A percentile compares a stretch with the other conserved stretches of the same genome.
These are phyloP conservation scores for Oryza coarctata DNA, from an alignment of 176 grass and related monocot genomes.

Conservation along the genomic window DNA sequence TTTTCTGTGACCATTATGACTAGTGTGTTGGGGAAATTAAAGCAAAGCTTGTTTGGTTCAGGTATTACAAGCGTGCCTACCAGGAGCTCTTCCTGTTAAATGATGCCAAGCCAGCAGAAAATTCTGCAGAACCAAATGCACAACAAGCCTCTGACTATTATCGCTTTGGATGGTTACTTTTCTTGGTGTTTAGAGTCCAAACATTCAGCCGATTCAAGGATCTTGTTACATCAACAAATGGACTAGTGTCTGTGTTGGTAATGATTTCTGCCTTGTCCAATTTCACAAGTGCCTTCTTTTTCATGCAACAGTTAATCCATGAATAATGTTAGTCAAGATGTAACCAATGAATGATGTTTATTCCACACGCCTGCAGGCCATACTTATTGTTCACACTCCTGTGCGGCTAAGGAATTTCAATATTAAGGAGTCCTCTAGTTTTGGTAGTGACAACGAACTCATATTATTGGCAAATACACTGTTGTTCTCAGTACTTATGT, in stretches of 20 bases:
- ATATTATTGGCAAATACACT: slow-evolving; percentile 7
- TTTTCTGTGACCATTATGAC: not conserved
- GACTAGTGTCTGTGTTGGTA: slow-evolving; percentile 80
- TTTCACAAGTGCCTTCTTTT: not conserved
- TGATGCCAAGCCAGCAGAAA: slow-evolving; percentile 42
- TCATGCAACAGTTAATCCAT: slow-evolving; percentile 19
- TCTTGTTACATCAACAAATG: slow-evolving; percentile 91
- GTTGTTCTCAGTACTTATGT: slow-evolving; percentile 13
- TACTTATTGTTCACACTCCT: slow-evolving; percentile 86
- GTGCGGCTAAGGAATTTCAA: slow-evolving; percentile 64
- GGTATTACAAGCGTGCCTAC: slow-evolving; percentile 86
- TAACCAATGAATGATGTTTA: slow-evolving; percentile 27
- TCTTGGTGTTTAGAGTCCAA: slow-evolving; percentile 79
- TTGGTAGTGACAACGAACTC: slow-evolving; percentile 48
- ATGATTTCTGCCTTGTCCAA: slow-evolving; percentile 5
- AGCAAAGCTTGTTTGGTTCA: slow-evolving; percentile 41
- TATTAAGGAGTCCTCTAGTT: slow-evolving; percentile 59
- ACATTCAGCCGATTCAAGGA: slow-evolving; percentile 76
- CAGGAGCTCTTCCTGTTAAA: slow-evolving; percentile 76
- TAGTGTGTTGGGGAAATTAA: not conserved
- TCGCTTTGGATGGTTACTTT: slow-evolving; percentile 91
- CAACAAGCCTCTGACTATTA: slow-evolving; percentile 65
- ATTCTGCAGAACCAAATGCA: slow-evolving; percentile 38
- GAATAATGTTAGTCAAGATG: slow-evolving; percentile 14
- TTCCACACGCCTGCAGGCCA: slow-evolving; percentile 51